Conservation (phyloP, 2,329 filamentous ascomycete species). For the Berkeleyomyces basicola region DNA sequence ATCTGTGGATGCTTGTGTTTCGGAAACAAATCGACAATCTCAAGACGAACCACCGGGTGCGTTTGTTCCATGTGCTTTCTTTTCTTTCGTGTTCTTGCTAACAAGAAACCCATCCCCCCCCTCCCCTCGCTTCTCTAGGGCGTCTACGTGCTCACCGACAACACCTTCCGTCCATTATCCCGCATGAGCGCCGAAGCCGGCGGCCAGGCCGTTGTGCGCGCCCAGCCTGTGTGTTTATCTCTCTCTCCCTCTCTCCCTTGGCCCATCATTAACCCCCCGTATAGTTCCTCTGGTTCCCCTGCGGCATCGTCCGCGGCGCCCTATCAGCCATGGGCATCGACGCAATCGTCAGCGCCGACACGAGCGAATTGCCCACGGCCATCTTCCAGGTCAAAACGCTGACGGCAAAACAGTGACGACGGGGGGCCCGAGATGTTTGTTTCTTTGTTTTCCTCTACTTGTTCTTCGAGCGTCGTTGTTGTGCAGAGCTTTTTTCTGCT, state of each 20-base stretch:
- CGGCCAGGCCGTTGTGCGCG: constrained; percentile 54
- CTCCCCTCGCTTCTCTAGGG: constrained; percentile 34
- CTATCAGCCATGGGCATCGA: constrained; percentile 80
- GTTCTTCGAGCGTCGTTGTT: background rate
- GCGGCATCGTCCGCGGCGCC: constrained; percentile 81
- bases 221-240: constrained; percentile 52
- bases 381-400: constrained; percentile 92
- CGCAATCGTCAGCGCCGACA: constrained; percentile 83
- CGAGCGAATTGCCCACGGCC: constrained; percentile 67
- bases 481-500: background rate
- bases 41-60: constrained; percentile 86
- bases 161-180: constrained; percentile 71
- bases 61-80: constrained; percentile 15
- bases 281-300: constrained; percentile 89
- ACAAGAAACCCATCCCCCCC: background rate
- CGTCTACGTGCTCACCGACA: constrained; percentile 91
- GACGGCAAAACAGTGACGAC: constrained; percentile 38
- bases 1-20: constrained; percentile 88
- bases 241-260: constrained; percentile 8
- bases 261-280: background rate
- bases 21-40: constrained; percentile 96
- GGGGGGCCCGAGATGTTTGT: background rate
- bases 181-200: constrained; percentile 75
- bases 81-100: background rate
- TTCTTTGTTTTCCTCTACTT: background rate